Conservation (phyloP, 306 rosid species). For the Calophaca sinica region DNA sequence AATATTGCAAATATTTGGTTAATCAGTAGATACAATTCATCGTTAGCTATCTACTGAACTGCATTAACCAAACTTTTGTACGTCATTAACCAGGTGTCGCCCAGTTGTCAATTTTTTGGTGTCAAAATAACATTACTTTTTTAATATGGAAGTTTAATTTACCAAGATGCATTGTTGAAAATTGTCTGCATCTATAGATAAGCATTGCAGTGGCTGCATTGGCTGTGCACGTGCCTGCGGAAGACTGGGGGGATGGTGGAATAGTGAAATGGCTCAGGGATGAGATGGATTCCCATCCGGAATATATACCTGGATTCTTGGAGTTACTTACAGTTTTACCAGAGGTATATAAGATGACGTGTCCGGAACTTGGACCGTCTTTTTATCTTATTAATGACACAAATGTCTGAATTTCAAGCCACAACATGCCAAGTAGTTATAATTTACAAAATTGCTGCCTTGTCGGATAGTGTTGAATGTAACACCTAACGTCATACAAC, state of each 20-base stretch:
- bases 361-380: conserved; percentile 33
- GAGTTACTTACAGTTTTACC: conserved; percentile 98
- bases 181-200: conserved; percentile 66
- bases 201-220: conserved; percentile 99
- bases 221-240: conserved; percentile 97
- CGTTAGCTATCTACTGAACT: too few relatives aligned
- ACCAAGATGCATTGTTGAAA: conserved; percentile 40
- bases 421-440: conserved; percentile 35
- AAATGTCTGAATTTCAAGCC: conserved; percentile 21
- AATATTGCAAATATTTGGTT: too few relatives aligned
- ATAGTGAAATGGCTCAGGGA: conserved; percentile 95
- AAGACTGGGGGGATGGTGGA: conserved; percentile 99
- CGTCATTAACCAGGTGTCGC: too few relatives aligned
- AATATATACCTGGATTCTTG: conserved; percentile 95
- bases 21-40: too few relatives aligned
- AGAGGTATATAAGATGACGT: conserved; percentile 64
- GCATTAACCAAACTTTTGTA: too few relatives aligned
- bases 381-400: conserved; percentile 34
- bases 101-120: too few relatives aligned
- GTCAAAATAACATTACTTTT: too few relatives aligned
- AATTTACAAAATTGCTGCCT: not conserved
- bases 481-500: not conserved
- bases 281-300: conserved; percentile 97
- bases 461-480: conserved; percentile 37
- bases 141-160: conserved; percentile 23